Conservation (phyloP, 177 flowering plant genomes). For the Vitis hybrid region DNA sequence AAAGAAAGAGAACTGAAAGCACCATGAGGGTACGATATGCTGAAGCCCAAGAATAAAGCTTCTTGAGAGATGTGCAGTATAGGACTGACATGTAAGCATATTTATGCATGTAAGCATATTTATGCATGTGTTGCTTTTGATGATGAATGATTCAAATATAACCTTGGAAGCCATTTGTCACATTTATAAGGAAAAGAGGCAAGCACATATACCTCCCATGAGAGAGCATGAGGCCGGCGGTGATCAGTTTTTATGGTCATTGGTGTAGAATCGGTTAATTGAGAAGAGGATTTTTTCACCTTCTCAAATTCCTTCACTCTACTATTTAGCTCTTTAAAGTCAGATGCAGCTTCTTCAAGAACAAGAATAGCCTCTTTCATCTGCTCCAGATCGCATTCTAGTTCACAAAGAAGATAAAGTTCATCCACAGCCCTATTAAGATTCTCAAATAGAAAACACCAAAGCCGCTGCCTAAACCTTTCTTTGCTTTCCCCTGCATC, state of each 20-base stretch:
- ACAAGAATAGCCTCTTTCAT: constrained; percentile 91
- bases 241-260: constrained; percentile 64
- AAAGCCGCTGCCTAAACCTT: constrained; percentile 88
- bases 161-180: not conserved
- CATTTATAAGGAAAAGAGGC: constrained; percentile 1
- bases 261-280: constrained; percentile 41
- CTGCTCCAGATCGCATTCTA: constrained; percentile 91
- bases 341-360: constrained; percentile 89
- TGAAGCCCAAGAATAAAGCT: not conserved
- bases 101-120: not conserved
- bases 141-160: not conserved
- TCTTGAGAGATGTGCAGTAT: not conserved
- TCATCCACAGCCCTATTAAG: constrained; percentile 96
- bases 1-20: not conserved
- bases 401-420: constrained; percentile 90
- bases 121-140: not conserved
- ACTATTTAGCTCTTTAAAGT: constrained; percentile 66
- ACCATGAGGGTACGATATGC: not conserved
- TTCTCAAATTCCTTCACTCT: constrained; percentile 85
- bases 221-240: constrained; percentile 92
- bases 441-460: constrained; percentile 95
- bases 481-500: constrained; percentile 80
- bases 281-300: constrained; percentile 46
- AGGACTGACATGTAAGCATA: not conserved
- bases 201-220: constrained; percentile 84